Evolutionary conservation across 148 eudicot genomes (phyloP).

Genomic region (Chenopodium berlandieri): DNA sequence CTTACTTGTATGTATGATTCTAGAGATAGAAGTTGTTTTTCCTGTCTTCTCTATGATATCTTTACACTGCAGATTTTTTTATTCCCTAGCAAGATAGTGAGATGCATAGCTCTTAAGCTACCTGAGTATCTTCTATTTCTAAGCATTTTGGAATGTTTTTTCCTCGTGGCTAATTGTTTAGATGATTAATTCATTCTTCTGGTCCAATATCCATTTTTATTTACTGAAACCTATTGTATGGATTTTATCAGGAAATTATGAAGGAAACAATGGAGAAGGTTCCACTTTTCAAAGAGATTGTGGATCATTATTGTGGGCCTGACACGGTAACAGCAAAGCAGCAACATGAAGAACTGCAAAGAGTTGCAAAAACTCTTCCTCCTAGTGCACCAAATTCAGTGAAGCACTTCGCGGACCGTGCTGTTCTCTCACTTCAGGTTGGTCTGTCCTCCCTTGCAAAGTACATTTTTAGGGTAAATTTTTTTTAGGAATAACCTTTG

Average conservation of each 20-base stretch:
- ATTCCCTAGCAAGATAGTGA: not conserved
- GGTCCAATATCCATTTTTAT: not conserved
- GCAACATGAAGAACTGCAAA: conserved; percentile 72
- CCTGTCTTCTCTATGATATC: not conserved
- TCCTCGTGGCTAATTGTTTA: not conserved
- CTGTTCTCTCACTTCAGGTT: conserved; percentile 91
- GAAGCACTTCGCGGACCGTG: conserved; percentile 70
- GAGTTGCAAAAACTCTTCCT: conserved; percentile 87
- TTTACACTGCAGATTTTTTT: not conserved
- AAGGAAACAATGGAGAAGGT: conserved; percentile 72
- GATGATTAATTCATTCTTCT: not conserved
- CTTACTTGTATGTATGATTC: no score
- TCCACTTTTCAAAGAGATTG: conserved; percentile 77
- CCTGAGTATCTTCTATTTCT: not conserved
- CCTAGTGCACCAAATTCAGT: conserved; percentile 61
- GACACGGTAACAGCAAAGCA: conserved; percentile 78
- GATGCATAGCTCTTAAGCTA: not conserved
- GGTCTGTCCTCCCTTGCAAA: conserved; percentile 16
- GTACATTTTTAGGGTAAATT: not conserved
- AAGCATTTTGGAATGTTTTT: not conserved
- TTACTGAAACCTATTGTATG: not conserved
- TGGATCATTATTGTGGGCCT: conserved; percentile 77
- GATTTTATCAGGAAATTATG: conserved; percentile 46
- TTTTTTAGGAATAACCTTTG: no score
- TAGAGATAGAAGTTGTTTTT: not conserved